phyloP scores from a whole-genome alignment of 441 rosid species.

The Populus hybrid region DNA sequence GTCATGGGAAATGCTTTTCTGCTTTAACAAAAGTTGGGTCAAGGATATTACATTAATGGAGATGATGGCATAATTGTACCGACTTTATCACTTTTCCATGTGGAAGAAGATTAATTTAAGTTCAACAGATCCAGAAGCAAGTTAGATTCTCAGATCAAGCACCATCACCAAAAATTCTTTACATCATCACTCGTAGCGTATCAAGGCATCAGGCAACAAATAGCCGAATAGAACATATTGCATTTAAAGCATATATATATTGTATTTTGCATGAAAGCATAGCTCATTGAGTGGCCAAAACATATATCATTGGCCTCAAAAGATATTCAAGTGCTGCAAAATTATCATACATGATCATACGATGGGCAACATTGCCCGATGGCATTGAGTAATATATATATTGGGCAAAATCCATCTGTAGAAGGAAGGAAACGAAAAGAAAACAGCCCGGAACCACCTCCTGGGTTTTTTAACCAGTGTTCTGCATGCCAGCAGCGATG shows the following conservation, averaged over 20 bases:
- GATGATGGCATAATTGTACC: too few relatives aligned
- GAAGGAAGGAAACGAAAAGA: neutral
- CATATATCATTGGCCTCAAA: neutral
- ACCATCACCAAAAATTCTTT: too few relatives aligned
- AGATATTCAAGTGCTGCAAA: slow-evolving; percentile 5
- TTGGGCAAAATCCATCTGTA: neutral
- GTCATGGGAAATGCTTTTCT: too few relatives aligned
- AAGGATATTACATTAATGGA: too few relatives aligned
- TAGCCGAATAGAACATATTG: neutral
- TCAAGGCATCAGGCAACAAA: too few relatives aligned
- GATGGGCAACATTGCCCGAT: neutral
- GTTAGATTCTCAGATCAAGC: too few relatives aligned
- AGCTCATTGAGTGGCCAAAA: neutral
- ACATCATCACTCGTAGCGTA: too few relatives aligned
- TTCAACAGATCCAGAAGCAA: neutral
- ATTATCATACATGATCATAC: slow-evolving; percentile 4
- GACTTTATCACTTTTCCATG: too few relatives aligned
- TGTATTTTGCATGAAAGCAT: slow-evolving; percentile 12
- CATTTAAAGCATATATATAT: slow-evolving; percentile 12
- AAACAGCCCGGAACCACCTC: neutral
- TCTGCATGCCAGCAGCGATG: slow-evolving; percentile 87
- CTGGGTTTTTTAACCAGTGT: slow-evolving; percentile 59
- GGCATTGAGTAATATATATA: neutral
- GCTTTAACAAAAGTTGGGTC: too few relatives aligned
- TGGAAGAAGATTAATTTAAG: too few relatives aligned